Conservation (phyloP, 768 basidiomycete genomes). For the Lyophyllum decastes region DNA sequence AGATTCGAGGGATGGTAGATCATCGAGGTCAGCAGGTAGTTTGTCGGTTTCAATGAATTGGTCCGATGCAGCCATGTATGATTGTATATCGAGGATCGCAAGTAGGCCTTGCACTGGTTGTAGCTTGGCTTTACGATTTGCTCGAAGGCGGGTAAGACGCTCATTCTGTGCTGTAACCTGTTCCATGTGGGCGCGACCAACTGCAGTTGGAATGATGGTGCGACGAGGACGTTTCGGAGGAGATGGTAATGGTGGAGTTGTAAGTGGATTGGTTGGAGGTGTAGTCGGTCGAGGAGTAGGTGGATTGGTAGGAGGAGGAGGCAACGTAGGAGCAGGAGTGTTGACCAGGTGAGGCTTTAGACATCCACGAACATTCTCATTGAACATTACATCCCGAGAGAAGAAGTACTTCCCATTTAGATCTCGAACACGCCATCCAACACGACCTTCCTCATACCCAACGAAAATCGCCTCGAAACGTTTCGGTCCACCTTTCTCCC, state of each 20-base stretch:
- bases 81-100: background rate
- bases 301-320: conserved; percentile 3
- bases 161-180: background rate
- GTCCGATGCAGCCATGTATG: background rate
- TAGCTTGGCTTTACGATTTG: background rate
- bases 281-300: conserved; percentile 1
- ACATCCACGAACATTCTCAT: no score
- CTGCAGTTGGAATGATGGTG: background rate
- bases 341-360: conserved; percentile 2
- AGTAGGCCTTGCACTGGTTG: background rate
- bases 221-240: background rate
- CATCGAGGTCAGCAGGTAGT: background rate
- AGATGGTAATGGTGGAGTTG: background rate
- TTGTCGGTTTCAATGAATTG: no score
- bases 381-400: no score
- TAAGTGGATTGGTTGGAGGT: background rate
- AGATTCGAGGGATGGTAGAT: background rate
- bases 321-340: background rate
- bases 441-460: no score
- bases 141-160: background rate
- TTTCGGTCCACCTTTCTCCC: conserved; percentile 19
- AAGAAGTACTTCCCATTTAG: no score
- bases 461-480: no score
- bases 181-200: background rate
- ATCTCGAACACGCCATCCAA: no score